Evolutionary conservation across 2,329 filamentous ascomycete species (phyloP).

Genomic region (Sporothrix dimorphospora): DNA sequence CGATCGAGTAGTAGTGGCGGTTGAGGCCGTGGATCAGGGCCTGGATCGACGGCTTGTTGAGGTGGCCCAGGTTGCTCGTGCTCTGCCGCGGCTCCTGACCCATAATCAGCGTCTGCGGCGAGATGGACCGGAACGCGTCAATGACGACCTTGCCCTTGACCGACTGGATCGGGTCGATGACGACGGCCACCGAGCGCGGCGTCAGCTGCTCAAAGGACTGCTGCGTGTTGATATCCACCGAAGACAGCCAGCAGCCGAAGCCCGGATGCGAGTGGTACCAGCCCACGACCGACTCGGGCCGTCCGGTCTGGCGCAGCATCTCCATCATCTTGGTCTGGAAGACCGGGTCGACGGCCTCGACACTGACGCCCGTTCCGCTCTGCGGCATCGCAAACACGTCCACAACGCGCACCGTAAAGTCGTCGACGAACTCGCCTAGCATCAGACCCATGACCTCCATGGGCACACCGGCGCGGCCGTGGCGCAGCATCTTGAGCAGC

Average conservation of each 20-base stretch:
- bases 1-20: conserved; percentile 98
- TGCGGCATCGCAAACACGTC: conserved; percentile 99
- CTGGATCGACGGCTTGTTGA: conserved; percentile 99
- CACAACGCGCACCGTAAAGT: conserved; percentile 97
- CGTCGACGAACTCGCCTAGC: conserved; percentile 97
- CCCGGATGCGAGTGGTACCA: conserved; percentile 99
- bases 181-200: conserved; percentile 92
- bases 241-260: conserved; percentile 98
- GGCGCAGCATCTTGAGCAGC: conserved; percentile 96
- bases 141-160: conserved; percentile 99
- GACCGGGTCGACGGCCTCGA: conserved; percentile 96
- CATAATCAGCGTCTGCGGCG: conserved; percentile 96
- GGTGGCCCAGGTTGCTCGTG: conserved; percentile 94
- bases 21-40: conserved; percentile 97
- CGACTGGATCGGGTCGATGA: conserved; percentile 97
- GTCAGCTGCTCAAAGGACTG: conserved; percentile 99
- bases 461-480: conserved; percentile 94
- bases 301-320: conserved; percentile 95
- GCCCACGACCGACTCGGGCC: conserved; percentile 96
- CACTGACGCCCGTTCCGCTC: conserved; percentile 95
- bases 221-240: conserved; percentile 99
- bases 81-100: conserved; percentile 97
- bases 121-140: conserved; percentile 97
- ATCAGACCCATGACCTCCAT: conserved; percentile 99
- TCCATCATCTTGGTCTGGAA: conserved; percentile 99